Evolutionary conservation across 805 yeast species (phyloP).

Genomic region (Yamadazyma akitaensis): DNA sequence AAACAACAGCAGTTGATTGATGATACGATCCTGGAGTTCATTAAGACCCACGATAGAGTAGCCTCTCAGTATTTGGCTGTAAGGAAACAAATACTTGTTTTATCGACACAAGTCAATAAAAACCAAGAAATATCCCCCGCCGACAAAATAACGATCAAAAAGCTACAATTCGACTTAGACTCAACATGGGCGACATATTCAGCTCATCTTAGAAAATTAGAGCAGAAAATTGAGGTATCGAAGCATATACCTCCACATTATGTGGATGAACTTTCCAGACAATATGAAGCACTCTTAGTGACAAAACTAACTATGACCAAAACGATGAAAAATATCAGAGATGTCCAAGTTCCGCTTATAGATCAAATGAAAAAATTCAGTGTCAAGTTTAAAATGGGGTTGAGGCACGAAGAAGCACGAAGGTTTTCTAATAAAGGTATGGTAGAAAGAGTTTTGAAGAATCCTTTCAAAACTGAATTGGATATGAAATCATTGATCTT

Average conservation of each 20-base stretch:
- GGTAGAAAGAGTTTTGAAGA: conserved; percentile 1
- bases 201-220: conserved; percentile 23
- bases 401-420: conserved; percentile 15
- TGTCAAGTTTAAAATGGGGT: conserved; percentile 19
- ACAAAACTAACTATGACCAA: conserved; percentile 15
- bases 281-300: conserved; percentile 19
- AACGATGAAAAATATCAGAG: conserved; percentile 21
- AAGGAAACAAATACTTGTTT: conserved; percentile 28
- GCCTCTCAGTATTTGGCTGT: conserved; percentile 30
- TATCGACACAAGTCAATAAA: conserved; percentile 4
- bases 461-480: not conserved
- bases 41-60: conserved; percentile 31
- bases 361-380: conserved; percentile 30
- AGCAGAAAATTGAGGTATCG: conserved; percentile 17
- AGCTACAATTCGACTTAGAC: conserved; percentile 29
- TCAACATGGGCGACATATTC: conserved; percentile 22
- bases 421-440: conserved; percentile 2
- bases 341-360: conserved; percentile 33
- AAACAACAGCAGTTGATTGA: conserved; percentile 35
- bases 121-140: not conserved
- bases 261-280: conserved; percentile 19
- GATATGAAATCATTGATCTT: conserved; percentile 7
- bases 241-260: conserved; percentile 14
- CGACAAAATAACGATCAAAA: conserved; percentile 15
- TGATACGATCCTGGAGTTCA: conserved; percentile 25